Evolutionary conservation across 2,329 filamentous ascomycete genomes (phyloP), one percentile per base, ranked within the genome.

Genomic region (Davidsoniella neocaledoniae): DNA sequence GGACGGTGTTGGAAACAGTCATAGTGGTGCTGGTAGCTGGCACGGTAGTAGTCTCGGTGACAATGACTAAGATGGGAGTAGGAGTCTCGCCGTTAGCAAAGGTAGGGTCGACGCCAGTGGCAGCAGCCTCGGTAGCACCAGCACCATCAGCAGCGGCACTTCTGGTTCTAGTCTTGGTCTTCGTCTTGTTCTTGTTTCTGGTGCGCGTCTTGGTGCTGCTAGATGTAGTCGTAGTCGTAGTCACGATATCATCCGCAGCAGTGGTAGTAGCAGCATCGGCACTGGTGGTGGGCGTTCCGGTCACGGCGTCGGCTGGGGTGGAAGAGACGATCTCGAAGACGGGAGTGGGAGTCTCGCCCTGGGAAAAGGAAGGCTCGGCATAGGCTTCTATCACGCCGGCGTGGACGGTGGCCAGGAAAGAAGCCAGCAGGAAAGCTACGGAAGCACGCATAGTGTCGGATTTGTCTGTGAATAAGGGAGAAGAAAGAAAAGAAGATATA

Each of bases 251-350:
- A 23, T 37, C 23, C n/a, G 17, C 47, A 25, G 19, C n/a, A 14
- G 41, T 40, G 17, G 42, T 16, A 26, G 29, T 17, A 25, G 41
- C 8, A 16, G 37, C 21, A 5, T 19, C 21, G 17, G 50, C 12
- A 16, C 26, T 46, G 19, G 19, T 49, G 25, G 46, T 49, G 14
- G 42, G 16, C 14, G 51, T 37, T 6, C 19, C 37, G 29, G 19
- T 36, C n/a, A 36, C n/a, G n/a, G 39, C 21, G 26, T 25, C 47
- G 14, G 49, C 14, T 9, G 38, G 16, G 19, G 43, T 46, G n/a
- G 42, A 26, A 25, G 37, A 26, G 36, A 53, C 46, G 6, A 33
- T 25, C 26, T 53, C 51, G 21, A 53, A 53, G 51, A 53, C 49
- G 41, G 51, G 51, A 3, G 26, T 46, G n/a, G 51, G 51, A 21